Evolutionary conservation across 1,139 yeast species (phyloP).

Genomic region (Hyphopichia buzzinii): DNA sequence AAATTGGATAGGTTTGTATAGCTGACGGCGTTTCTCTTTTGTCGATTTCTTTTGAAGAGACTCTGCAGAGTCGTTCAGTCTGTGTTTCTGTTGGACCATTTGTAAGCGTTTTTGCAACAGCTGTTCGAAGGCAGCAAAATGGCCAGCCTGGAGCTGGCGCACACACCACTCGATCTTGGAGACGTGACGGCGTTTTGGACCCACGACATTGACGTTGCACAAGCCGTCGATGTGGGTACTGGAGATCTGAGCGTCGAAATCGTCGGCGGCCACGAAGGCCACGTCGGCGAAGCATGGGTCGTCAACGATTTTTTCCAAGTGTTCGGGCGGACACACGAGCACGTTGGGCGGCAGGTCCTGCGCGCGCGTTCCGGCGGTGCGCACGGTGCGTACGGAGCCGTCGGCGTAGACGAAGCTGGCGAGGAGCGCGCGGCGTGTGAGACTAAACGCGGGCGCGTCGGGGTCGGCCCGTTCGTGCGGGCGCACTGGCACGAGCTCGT

Average conservation of each 20-base stretch:
- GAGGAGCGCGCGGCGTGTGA: constrained; percentile 21
- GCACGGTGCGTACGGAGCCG: constrained; percentile 4
- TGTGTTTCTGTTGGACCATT: not conserved
- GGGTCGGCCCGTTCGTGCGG: no score
- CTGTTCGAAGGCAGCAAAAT: constrained; percentile 9
- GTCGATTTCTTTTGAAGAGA: not conserved
- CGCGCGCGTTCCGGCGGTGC: not conserved
- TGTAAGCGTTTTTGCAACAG: constrained; percentile 3
- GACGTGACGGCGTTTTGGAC: constrained; percentile 9
- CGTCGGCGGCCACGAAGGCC: constrained; percentile 23
- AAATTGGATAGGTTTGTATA: constrained; percentile 29
- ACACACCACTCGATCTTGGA: constrained; percentile 13
- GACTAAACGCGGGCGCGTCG: constrained; percentile 7
- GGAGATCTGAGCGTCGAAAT: constrained; percentile 13
- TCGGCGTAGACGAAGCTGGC: constrained; percentile 13
- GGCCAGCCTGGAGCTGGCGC: constrained; percentile 13
- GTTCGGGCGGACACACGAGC: constrained; percentile 19
- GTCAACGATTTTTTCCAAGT: constrained; percentile 9
- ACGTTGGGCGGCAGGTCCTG: constrained; percentile 18
- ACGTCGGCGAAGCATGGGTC: constrained; percentile 10
- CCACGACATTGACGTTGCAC: constrained; percentile 4
- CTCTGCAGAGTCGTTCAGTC: not conserved
- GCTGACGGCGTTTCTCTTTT: not conserved
- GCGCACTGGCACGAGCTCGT: constrained; percentile 10
- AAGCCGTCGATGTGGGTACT: not conserved